phyloP scores from a whole-genome alignment of 805 yeast species.

The Saccharomycopsis malanga region DNA sequence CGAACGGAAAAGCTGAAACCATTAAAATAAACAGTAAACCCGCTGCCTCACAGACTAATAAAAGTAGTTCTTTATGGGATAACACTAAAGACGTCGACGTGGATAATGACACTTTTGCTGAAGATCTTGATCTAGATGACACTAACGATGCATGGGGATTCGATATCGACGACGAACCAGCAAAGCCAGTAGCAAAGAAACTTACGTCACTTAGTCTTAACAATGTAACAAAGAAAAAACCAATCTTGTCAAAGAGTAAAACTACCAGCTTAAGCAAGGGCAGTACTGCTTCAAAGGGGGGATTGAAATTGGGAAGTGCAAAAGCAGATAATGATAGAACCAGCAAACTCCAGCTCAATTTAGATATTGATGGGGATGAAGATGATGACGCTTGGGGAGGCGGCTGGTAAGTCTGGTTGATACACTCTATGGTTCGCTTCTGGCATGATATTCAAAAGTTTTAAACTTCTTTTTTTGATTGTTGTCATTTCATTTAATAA shows the following conservation, averaged over 20 bases:
- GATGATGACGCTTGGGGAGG: conserved; percentile 40
- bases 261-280: background rate
- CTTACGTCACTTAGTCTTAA: background rate
- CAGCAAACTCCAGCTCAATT: conserved; percentile 29
- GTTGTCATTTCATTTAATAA: too few relatives aligned
- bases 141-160: conserved; percentile 30
- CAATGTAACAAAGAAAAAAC: background rate
- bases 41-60: background rate
- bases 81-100: background rate
- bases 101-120: background rate
- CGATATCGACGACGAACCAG: conserved; percentile 22
- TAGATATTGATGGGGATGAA: conserved; percentile 28
- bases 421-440: too few relatives aligned
- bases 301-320: conserved; percentile 10
- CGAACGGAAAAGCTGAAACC: background rate
- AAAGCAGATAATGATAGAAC: conserved; percentile 2
- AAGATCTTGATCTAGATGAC: background rate
- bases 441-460: too few relatives aligned
- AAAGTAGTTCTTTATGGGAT: too few relatives aligned
- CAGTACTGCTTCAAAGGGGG: background rate
- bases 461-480: too few relatives aligned
- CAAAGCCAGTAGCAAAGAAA: background rate
- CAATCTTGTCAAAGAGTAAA: background rate
- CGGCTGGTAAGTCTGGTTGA: conserved; percentile 30
- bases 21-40: background rate